phyloP scores from a whole-genome alignment of 257 asterid genomes.

The Solanum rostratum region DNA sequence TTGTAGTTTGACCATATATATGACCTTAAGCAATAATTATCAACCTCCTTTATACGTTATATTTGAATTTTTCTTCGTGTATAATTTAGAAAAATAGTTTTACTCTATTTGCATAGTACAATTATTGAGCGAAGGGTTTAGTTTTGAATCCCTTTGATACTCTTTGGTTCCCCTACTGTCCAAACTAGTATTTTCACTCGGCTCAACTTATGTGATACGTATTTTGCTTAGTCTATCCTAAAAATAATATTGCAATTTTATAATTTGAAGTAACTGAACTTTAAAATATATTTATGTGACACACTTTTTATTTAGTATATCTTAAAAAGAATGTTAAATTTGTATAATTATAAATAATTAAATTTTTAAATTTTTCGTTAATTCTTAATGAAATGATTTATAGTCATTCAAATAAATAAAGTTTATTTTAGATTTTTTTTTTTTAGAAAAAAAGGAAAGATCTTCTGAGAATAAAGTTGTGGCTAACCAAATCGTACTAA shows the following conservation, averaged over 20 bases:
- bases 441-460: background rate
- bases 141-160: background rate
- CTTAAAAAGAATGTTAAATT: background rate
- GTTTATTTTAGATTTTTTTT: background rate
- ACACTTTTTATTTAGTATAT: background rate
- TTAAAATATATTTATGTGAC: background rate
- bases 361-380: background rate
- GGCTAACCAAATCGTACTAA: background rate
- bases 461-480: no score
- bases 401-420: background rate
- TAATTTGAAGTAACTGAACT: background rate
- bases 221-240: background rate
- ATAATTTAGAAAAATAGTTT: background rate
- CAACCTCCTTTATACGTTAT: background rate
- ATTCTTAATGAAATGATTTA: background rate
- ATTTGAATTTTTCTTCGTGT: background rate
- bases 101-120: background rate
- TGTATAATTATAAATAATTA: background rate
- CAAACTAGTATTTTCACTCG: background rate
- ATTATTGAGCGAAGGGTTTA: no score
- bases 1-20: background rate
- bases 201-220: background rate
- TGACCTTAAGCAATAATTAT: background rate
- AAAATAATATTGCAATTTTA: background rate
- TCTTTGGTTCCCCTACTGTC: background rate